Base-by-base conservation (phyloP, 164 flowering plant genomes). In the Macadamia tetraphylla region DNA sequence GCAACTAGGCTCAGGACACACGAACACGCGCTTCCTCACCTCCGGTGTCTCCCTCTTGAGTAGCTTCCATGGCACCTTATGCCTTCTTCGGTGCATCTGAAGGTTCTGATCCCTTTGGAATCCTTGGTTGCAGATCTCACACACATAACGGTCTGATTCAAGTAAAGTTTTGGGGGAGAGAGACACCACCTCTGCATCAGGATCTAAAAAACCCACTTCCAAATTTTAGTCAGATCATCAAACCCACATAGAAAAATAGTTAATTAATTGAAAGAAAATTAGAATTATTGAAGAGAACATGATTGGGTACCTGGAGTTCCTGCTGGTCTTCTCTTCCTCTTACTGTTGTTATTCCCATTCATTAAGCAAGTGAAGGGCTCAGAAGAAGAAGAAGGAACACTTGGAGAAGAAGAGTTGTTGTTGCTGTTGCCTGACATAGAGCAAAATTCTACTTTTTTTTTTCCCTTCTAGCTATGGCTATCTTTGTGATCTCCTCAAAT, bases 71-170 rank as follows among this genome's bases (percentile, higher is more conserved):
- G 97, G 96, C 9, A 94, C 98, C 81, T 94, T 94, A 76, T 94
- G 98, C 67, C 97, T 57, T 14, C 98, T 67, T 66, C 97, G 66
- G 68, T 94, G 98, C 98, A 94, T 94, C 87, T 94, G 98, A 10
- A 94, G 85, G 79, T 94, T 94, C 73, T 94, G 98, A 75, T 94
- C 98, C 56, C 98, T 75, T 67, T 91, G 97, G 61, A 93, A 93
- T 67, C 98, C 98, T 72, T 93, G 98, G 74, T 87, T 87, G 84
- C 98, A 94, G 81, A 94, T 91, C 92, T 94, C 98, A 42, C 98
- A 94, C 11, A 94, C 91, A 65, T 92, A 92, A 17, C 96, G 83
- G 66, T 94, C 98, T 48, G 97, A 94, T 74, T 94, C 98, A 73
- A 94, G 59, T n/a, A 94, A 73, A 3, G 97, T 91, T 68, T 84